Conservation (phyloP, 768 basidiomycete genomes). For the Floccularia luteovirens region DNA sequence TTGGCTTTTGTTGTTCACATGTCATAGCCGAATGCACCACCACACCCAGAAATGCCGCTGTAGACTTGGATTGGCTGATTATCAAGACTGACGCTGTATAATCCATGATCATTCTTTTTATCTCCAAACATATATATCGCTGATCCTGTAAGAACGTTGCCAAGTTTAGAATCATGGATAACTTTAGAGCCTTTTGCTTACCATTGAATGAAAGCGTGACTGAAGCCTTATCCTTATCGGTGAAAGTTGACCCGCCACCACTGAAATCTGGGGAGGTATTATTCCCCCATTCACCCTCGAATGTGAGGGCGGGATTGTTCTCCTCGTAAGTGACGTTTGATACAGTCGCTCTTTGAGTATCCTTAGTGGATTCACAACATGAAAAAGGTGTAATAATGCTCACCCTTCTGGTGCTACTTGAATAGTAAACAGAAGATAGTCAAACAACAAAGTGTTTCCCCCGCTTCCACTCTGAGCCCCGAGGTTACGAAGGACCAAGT, state of each 20-base stretch:
- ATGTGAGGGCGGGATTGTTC: constrained; percentile 26
- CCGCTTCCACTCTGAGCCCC: constrained; percentile 26
- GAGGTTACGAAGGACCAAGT: constrained; percentile 30
- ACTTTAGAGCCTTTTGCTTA: constrained; percentile 8
- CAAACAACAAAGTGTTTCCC: constrained; percentile 30
- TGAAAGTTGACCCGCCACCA: constrained; percentile 35
- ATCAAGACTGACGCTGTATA: constrained; percentile 33
- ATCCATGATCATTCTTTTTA: constrained; percentile 41
- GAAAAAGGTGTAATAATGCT: constrained; percentile 5
- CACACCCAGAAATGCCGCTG: constrained; percentile 37
- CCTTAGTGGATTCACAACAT: neutral
- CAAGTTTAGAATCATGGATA: neutral
- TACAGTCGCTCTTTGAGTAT: constrained; percentile 25
- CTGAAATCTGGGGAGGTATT: constrained; percentile 36
- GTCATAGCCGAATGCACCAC: constrained; percentile 33
- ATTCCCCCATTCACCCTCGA: constrained; percentile 30
- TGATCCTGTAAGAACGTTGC: constrained; percentile 21
- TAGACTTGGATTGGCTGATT: constrained; percentile 20
- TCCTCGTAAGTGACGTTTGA: constrained; percentile 34
- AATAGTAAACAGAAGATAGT: constrained; percentile 31
- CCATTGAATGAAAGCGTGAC: constrained; percentile 33
- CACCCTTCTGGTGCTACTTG: constrained; percentile 38
- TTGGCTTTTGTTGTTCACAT: constrained; percentile 38
- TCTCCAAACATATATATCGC: constrained; percentile 39
- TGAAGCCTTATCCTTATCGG: constrained; percentile 29